Conservation (phyloP, 2,329 filamentous ascomycete species). For the Aschersonia sp. region DNA sequence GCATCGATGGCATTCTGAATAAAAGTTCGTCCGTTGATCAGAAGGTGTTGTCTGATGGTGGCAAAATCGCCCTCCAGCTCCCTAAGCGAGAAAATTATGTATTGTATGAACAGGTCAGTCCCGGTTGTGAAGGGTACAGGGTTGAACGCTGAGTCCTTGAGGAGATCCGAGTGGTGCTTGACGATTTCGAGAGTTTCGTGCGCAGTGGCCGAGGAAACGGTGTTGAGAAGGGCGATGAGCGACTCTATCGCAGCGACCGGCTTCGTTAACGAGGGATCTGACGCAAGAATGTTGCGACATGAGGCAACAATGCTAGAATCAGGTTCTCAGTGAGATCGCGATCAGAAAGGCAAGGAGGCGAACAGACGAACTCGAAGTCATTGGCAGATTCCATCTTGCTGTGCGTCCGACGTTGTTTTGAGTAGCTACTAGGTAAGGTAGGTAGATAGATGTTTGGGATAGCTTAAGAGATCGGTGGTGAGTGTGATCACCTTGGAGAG, state of each 20-base stretch:
- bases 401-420: not conserved
- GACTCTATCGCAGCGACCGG: constrained; percentile 90
- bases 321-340: constrained; percentile 2
- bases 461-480: too few species aligned
- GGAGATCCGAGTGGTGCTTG: constrained; percentile 57
- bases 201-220: constrained; percentile 69
- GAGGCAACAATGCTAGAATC: constrained; percentile 36
- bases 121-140: constrained; percentile 85
- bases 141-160: constrained; percentile 71
- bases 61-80: constrained; percentile 50
- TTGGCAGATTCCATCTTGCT: not conserved
- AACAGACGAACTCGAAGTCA: constrained; percentile 9
- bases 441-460: not conserved
- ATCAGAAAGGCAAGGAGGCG: not conserved
- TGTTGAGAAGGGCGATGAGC: constrained; percentile 71
- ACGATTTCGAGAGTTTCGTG: constrained; percentile 87
- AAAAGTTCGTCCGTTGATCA: constrained; percentile 77
- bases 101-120: constrained; percentile 90
- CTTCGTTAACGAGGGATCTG: constrained; percentile 80
- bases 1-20: constrained; percentile 76
- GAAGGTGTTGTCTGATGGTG: constrained; percentile 64
- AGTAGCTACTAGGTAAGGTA: too few species aligned
- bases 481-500: too few species aligned
- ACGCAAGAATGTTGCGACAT: constrained; percentile 37
- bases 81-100: constrained; percentile 64